Base-by-base conservation (phyloP, 371 early-diverging fungal species). In the Chytridium lagenaria region DNA sequence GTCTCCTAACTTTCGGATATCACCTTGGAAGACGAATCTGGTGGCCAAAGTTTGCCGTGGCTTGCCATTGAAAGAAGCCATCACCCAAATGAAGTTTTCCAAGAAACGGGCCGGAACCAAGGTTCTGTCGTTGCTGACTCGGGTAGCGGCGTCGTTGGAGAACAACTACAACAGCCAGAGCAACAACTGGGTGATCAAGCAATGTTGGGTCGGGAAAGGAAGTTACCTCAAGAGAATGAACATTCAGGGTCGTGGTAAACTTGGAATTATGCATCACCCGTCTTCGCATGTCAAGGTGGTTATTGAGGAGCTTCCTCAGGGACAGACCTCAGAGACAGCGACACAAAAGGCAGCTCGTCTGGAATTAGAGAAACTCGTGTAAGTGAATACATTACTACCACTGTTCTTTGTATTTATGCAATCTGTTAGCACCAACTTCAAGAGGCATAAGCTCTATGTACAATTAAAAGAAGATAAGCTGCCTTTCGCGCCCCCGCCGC, bases 151-250 rank as follows among this genome's bases (percentile, higher is more conserved):
- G 16, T 50, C 67, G n/a, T 33, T 78, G 19, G 55, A 51, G 36
- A 72, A 79, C 67, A 78, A 83, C 67, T 74, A 80, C 63, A 37
- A 28, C 5, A 26, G 36, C 34, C 74, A 76, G 30, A 61, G 68
- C 22, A 38, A 57, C 12, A 5, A 67, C 16, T 80, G 73, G 70
- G 61, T 73, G 28, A 75, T 87, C 83, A 86, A 85, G 57, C 91
- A 91, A 77, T 93, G 94, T 1, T 94, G 93, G 88, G 95, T 95
- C 26, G 98, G 98, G 28, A 96, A 96, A 81, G 96, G 96, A 2
- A 73, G 78, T 44, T 94, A 89, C 75, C 71, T 85, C 30, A 85
- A 88, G 51, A 87, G 90, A 65, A 75, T 94, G 61, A 86, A 88
- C 72, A 85, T 85, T 49, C 93, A 93, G 73, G 96, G 92, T 2